Conservation (phyloP, 768 basidiomycete species). For the Leccinum disarticulatum region DNA sequence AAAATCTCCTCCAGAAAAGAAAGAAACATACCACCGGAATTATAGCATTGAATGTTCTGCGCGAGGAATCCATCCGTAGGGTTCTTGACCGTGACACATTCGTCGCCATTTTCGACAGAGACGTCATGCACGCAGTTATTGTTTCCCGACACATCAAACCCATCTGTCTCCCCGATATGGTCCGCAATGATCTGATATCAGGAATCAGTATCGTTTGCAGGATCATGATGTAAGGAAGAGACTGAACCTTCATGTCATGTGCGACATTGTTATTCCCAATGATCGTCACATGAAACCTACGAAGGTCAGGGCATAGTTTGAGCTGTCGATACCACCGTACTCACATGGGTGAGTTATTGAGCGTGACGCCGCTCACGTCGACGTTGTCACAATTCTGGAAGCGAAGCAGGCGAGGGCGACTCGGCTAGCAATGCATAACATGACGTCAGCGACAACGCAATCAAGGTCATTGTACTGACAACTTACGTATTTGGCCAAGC, state of each 20-base stretch:
- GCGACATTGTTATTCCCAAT: slow-evolving; percentile 8
- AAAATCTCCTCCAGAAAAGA: background rate
- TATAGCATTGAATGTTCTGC: slow-evolving; percentile 13
- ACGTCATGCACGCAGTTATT: slow-evolving; percentile 36
- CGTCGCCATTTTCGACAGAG: slow-evolving; percentile 32
- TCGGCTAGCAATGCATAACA: background rate
- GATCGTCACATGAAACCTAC: slow-evolving; percentile 17
- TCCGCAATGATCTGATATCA: slow-evolving; percentile 7
- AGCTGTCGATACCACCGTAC: background rate
- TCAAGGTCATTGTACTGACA: background rate
- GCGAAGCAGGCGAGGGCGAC: slow-evolving; percentile 6
- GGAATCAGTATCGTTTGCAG: background rate
- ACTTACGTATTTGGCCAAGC: slow-evolving; percentile 5
- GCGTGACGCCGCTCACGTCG: slow-evolving; percentile 17
- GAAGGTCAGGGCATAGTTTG: background rate
- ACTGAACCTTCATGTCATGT: slow-evolving; percentile 11
- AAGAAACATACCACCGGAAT: slow-evolving; percentile 7
- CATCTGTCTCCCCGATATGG: slow-evolving; percentile 12
- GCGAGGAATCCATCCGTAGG: slow-evolving; percentile 24
- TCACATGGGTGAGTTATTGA: slow-evolving; percentile 11
- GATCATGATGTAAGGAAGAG: background rate
- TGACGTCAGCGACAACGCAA: slow-evolving; percentile 1
- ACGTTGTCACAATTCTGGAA: slow-evolving; percentile 6
- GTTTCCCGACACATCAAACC: slow-evolving; percentile 26
- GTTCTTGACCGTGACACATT: slow-evolving; percentile 36